Evolutionary conservation across 129 eudicot species (phyloP).

Genomic region (Escallonia rubra): DNA sequence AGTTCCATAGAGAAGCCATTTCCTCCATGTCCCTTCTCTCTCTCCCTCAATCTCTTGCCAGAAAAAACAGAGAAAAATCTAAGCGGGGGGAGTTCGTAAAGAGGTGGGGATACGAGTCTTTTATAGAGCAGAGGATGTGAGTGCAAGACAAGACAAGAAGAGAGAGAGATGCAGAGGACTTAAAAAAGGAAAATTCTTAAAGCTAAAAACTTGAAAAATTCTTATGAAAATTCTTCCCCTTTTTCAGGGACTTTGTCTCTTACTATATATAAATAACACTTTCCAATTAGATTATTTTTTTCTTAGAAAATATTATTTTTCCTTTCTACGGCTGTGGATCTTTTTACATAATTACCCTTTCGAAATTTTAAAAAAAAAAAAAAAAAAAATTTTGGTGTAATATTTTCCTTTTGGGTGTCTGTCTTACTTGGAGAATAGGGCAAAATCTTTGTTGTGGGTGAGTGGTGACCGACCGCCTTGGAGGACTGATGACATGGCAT

Average conservation of each 20-base stretch:
- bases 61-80: not conserved
- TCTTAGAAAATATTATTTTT: not conserved
- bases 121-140: conserved; percentile 15
- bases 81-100: conserved; percentile 9
- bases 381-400: too few relatives aligned
- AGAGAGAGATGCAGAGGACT: too few relatives aligned
- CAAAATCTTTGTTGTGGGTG: not conserved
- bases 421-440: too few relatives aligned
- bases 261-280: not conserved
- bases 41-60: not conserved
- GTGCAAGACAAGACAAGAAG: conserved; percentile 12
- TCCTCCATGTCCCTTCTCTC: conserved; percentile 46
- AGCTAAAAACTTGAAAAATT: not conserved
- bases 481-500: not conserved
- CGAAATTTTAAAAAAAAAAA: too few relatives aligned
- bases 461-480: not conserved
- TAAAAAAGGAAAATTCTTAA: too few relatives aligned
- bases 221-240: conserved; percentile 17
- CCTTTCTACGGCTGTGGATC: not conserved
- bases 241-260: conserved; percentile 25
- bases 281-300: too few relatives aligned
- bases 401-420: not conserved
- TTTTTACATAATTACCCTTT: not conserved
- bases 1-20: conserved; percentile 59
- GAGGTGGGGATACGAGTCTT: conserved; percentile 13